These are phyloP conservation scores for Daphne laureola DNA, from an alignment of 441 rosid species.

Conservation along the genomic window DNA sequence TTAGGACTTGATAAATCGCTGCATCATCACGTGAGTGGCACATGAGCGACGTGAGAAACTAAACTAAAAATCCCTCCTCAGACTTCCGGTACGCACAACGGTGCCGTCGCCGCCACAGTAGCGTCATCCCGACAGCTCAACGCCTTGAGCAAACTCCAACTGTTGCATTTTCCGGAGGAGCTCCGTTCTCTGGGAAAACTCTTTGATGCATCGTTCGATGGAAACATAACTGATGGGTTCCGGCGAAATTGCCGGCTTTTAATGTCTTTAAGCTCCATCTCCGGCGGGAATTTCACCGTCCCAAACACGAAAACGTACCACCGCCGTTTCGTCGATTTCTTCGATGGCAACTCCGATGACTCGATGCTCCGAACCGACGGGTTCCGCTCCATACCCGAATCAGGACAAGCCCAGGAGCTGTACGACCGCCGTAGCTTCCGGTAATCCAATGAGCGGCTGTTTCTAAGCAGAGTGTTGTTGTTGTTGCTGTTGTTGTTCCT, in stretches of 20 bases:
- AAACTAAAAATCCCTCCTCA: slow-evolving; percentile 10
- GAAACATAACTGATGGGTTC: slow-evolving; percentile 32
- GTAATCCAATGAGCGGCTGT: slow-evolving; percentile 55
- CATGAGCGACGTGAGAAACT: not conserved
- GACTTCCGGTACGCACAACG: slow-evolving; percentile 33
- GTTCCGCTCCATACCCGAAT: slow-evolving; percentile 15
- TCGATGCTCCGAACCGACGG: slow-evolving; percentile 21
- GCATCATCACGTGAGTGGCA: slow-evolving; percentile 3
- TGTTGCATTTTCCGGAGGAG: slow-evolving; percentile 28
- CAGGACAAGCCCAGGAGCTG: slow-evolving; percentile 16
- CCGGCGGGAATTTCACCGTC: slow-evolving; percentile 50
- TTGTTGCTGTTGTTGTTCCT: slow-evolving; percentile 12
- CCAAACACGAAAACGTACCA: slow-evolving; percentile 74
- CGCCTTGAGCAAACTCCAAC: slow-evolving; percentile 50
- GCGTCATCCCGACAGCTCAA: slow-evolving; percentile 62
- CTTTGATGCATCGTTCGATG: slow-evolving; percentile 14
- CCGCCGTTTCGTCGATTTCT: slow-evolving; percentile 36
- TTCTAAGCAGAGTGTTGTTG: slow-evolving; percentile 26
- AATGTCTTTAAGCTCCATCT: slow-evolving; percentile 64
- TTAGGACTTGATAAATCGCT: too few species aligned
- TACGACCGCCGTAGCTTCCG: slow-evolving; percentile 27
- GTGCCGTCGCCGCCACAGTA: slow-evolving; percentile 50
- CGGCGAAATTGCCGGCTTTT: slow-evolving; percentile 66
- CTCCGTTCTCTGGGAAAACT: slow-evolving; percentile 20
- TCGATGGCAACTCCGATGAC: slow-evolving; percentile 19